Percentiles rank a stretch among this genome's conserved stretches.
phyloP scores from a whole-genome alignment of 2,329 filamentous ascomycete genomes.

The Colletotrichum sp. region DNA sequence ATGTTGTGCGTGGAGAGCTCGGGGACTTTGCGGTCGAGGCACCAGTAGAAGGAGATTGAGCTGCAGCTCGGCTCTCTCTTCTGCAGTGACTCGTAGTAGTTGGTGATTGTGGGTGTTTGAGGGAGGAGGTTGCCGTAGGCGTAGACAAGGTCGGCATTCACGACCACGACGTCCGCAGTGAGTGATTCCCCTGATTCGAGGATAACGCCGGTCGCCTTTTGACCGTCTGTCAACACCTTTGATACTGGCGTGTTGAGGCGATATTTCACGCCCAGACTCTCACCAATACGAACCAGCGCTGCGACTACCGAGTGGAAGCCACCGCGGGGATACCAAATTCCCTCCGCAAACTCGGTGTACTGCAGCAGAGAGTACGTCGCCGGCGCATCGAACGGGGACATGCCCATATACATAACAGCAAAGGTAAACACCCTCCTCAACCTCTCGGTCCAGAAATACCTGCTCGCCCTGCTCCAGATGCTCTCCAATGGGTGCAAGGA shows the following conservation, averaged over 20 bases:
- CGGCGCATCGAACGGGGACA: constrained; percentile 78
- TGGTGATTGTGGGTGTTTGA: constrained; percentile 30
- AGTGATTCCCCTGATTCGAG: constrained; percentile 63
- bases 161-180: constrained; percentile 68
- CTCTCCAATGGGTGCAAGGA: constrained; percentile 73
- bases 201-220: constrained; percentile 61
- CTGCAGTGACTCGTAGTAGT: constrained; percentile 42
- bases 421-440: constrained; percentile 76
- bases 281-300: constrained; percentile 66
- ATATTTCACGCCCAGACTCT: constrained; percentile 67
- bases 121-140: constrained; percentile 75
- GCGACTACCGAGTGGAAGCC: constrained; percentile 72
- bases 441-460: constrained; percentile 74
- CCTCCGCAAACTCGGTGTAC: constrained; percentile 77
- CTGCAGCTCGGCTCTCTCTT: constrained; percentile 68
- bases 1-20: constrained; percentile 76
- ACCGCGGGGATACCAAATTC: constrained; percentile 76
- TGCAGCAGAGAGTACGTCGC: constrained; percentile 76
- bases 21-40: constrained; percentile 62
- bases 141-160: constrained; percentile 78
- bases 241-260: constrained; percentile 63
- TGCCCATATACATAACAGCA: constrained; percentile 84
- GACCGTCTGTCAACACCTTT: constrained; percentile 60
- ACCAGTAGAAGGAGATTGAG: constrained; percentile 81
- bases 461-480: constrained; percentile 68